Conservation (phyloP, 495 filamentous ascomycete genomes). For the Neurospora sp. region DNA sequence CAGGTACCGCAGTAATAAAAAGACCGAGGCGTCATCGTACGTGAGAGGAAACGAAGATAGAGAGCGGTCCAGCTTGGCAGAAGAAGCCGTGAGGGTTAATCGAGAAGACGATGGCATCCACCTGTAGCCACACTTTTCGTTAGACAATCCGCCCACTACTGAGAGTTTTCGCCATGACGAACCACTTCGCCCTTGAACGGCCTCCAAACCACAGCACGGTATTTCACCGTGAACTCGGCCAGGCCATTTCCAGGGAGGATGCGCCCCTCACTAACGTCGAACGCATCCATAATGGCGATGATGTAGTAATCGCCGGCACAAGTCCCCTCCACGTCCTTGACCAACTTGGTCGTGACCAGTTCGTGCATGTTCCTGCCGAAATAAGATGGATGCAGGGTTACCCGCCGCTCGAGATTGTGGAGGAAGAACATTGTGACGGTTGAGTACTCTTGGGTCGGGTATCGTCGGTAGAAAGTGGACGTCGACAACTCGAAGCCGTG, state of each 20-base stretch:
- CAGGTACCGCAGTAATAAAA: neutral
- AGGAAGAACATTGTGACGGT: slow-evolving; percentile 80
- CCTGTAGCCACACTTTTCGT: slow-evolving; percentile 39
- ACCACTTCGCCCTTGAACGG: slow-evolving; percentile 96
- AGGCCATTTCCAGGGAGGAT: slow-evolving; percentile 82
- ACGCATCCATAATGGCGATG: slow-evolving; percentile 90
- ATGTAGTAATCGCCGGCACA: slow-evolving; percentile 91
- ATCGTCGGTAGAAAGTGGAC: neutral
- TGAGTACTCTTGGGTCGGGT: neutral
- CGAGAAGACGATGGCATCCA: slow-evolving; percentile 82
- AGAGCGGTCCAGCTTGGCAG: slow-evolving; percentile 76
- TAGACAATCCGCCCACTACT: neutral
- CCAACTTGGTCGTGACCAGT: slow-evolving; percentile 72
- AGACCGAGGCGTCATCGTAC: slow-evolving; percentile 40
- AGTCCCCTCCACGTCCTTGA: slow-evolving; percentile 87
- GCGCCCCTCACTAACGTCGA: slow-evolving; percentile 81
- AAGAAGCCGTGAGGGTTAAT: slow-evolving; percentile 92
- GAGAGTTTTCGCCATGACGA: slow-evolving; percentile 24
- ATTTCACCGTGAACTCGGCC: slow-evolving; percentile 89
- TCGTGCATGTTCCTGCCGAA: slow-evolving; percentile 87
- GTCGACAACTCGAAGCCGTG: neutral
- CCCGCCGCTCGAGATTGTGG: slow-evolving; percentile 83
- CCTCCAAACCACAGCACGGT: slow-evolving; percentile 92
- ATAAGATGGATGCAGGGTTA: slow-evolving; percentile 91
- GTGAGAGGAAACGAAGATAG: slow-evolving; percentile 78